phyloP scores from a whole-genome alignment of 2,329 filamentous ascomycete genomes.

The Fusarium bactridioides region DNA sequence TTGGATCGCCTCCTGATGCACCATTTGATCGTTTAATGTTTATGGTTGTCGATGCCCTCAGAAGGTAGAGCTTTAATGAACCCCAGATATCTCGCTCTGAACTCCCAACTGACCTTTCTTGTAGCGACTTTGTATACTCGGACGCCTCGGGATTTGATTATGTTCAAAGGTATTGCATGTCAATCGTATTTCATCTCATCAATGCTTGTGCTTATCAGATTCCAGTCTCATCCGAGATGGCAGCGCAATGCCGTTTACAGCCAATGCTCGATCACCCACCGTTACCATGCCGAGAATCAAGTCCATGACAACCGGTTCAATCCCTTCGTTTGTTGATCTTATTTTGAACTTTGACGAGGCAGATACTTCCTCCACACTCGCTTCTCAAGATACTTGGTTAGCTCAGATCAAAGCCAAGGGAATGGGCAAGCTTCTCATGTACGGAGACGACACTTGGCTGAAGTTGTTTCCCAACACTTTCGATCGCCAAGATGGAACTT shows the following conservation, averaged over 20 bases:
- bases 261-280: constrained; percentile 93
- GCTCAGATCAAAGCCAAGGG: constrained; percentile 84
- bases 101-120: constrained; percentile 31
- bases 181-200: not conserved
- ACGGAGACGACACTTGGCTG: constrained; percentile 97
- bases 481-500: constrained; percentile 86
- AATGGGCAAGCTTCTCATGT: constrained; percentile 85
- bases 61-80: constrained; percentile 66
- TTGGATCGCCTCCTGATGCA: constrained; percentile 66
- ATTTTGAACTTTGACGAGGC: constrained; percentile 96
- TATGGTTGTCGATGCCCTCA: constrained; percentile 96
- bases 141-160: constrained; percentile 82
- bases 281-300: constrained; percentile 99
- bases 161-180: constrained; percentile 76
- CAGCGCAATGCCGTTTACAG: constrained; percentile 89
- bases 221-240: constrained; percentile 82
- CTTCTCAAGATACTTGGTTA: constrained; percentile 93
- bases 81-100: not conserved
- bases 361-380: constrained; percentile 87
- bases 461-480: constrained; percentile 94
- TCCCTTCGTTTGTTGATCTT: constrained; percentile 97
- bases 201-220: constrained; percentile 9
- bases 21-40: constrained; percentile 92
- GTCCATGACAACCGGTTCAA: constrained; percentile 95
- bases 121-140: constrained; percentile 91